Base-by-base conservation (phyloP, 2,329 filamentous ascomycete genomes). In the Cyphellophora attinorum region DNA sequence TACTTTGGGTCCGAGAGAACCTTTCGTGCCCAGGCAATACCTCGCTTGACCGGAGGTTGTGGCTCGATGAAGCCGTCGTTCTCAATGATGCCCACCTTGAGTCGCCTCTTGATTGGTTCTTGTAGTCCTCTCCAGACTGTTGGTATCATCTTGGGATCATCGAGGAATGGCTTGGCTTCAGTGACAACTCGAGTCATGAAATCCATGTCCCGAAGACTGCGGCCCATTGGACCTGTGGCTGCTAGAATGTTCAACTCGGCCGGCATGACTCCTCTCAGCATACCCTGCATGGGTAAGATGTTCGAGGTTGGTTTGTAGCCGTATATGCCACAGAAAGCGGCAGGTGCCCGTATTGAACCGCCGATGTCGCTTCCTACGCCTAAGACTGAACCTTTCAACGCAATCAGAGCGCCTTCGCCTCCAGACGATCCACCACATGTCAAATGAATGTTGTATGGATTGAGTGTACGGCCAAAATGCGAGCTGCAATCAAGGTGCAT, bases 11-110 rank as follows among this genome's bases (percentile, higher is more conserved):
- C 69, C 0, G 64, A 47, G 6, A 58, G 59, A 0, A 49, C 52
- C 19, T 57, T 46, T 5, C 79, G 56, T 28, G 54, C 56, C 6
- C 57, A 52, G 0, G 61, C 62, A 0, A 71, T 56, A 1, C 74
- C 45, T 4, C 55, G 57, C 1, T 63, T 57, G 3, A 83, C 65
- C 0, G 79, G 80, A 2, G 80, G 78, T 33, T 81, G 80, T 0
- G 80, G 79, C 11, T 44, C 62, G 4, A 81, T 77, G 34, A 76
- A 63, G 11, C 69, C 72, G 50, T 84, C 80, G 52, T 79, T 61
- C 67, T 69, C 74, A 55, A 83, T 64, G 16, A 83, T 68, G 3
- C 63, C 79, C 34, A 84, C 60, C 29, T 61, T 69, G 13, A 81
- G 53, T 31, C 31, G 28, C 16, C 19, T 55, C 54, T 5, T 39